Evolutionary conservation across 371 early-diverging fungal species (phyloP).

Genomic region (Mortierella sp.): DNA sequence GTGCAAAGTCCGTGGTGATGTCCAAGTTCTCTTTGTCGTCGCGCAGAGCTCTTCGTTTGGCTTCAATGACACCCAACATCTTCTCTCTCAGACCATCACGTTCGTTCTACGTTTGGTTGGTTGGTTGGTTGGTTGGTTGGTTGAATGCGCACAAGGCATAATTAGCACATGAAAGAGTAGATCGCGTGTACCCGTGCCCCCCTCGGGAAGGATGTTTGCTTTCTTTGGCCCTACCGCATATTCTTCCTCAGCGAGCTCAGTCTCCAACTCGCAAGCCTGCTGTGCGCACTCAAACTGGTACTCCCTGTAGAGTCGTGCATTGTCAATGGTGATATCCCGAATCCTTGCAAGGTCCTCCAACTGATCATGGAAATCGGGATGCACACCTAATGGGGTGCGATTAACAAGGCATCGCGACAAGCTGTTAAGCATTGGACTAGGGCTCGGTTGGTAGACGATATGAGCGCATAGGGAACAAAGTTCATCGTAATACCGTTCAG

Average conservation of each 20-base stretch:
- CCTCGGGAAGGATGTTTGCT: too few relatives aligned
- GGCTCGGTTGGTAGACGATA: too few relatives aligned
- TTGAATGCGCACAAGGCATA: too few relatives aligned
- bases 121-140: background rate
- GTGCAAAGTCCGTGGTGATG: conserved; percentile 64
- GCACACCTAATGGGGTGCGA: conserved; percentile 78
- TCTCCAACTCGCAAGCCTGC: conserved; percentile 66
- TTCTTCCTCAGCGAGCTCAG: conserved; percentile 66
- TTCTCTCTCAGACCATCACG: conserved; percentile 78
- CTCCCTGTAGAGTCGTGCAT: conserved; percentile 71
- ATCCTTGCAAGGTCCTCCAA: conserved; percentile 66
- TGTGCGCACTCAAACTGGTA: conserved; percentile 78
- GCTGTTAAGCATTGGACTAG: too few relatives aligned
- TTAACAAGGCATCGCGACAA: too few relatives aligned
- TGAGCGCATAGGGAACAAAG: too few relatives aligned
- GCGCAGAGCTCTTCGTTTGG: conserved; percentile 76
- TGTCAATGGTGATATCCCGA: conserved; percentile 63
- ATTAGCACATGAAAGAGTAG: too few relatives aligned
- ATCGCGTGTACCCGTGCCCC: too few relatives aligned
- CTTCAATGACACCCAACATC: conserved; percentile 78
- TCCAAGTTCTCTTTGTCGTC: conserved; percentile 90
- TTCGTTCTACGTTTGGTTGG: conserved; percentile 56
- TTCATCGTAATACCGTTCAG: conserved; percentile 49
- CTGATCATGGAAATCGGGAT: conserved; percentile 73
- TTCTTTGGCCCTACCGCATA: conserved; percentile 54